These are phyloP conservation scores for Pinus tabuliformis DNA, from an alignment of 75 land plant species.

Conservation along the genomic window DNA sequence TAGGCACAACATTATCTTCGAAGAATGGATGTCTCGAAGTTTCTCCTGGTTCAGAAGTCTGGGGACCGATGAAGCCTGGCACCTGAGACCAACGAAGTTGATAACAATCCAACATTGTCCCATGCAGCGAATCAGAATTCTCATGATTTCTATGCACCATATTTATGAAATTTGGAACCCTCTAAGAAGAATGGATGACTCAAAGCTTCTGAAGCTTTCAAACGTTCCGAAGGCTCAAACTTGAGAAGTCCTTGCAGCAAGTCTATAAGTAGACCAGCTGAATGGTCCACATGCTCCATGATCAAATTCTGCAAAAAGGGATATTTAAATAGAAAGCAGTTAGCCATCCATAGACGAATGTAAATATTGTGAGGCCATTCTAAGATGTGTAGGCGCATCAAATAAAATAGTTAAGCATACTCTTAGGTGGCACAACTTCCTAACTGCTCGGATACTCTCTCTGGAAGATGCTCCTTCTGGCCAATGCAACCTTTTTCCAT, in stretches of 20 bases:
- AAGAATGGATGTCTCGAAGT: no score
- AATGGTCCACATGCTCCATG: slow-evolving; percentile 85
- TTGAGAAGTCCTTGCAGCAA: slow-evolving; percentile 76
- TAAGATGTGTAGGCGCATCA: background rate
- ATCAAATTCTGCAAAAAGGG: slow-evolving; percentile 59
- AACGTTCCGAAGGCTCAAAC: slow-evolving; percentile 69
- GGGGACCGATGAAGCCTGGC: no score
- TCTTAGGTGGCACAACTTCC: slow-evolving; percentile 62
- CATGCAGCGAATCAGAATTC: no score
- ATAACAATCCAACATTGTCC: no score
- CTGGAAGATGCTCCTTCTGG: slow-evolving; percentile 84
- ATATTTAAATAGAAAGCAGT: background rate
- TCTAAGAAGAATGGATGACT: slow-evolving; percentile 73
- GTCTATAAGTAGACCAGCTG: slow-evolving; percentile 71
- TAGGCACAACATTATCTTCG: no score
- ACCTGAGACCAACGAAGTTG: no score
- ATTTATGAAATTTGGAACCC: background rate
- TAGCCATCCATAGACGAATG: background rate
- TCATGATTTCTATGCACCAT: background rate
- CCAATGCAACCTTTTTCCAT: slow-evolving; percentile 73
- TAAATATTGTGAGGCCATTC: background rate
- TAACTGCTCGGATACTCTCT: slow-evolving; percentile 66
- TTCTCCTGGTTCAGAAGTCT: no score
- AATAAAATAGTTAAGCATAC: slow-evolving; percentile 16
- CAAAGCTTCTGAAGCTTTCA: slow-evolving; percentile 79